These are phyloP conservation scores for Lycium ferocissimum DNA, from an alignment of 257 asterid species.

Conservation along the genomic window DNA sequence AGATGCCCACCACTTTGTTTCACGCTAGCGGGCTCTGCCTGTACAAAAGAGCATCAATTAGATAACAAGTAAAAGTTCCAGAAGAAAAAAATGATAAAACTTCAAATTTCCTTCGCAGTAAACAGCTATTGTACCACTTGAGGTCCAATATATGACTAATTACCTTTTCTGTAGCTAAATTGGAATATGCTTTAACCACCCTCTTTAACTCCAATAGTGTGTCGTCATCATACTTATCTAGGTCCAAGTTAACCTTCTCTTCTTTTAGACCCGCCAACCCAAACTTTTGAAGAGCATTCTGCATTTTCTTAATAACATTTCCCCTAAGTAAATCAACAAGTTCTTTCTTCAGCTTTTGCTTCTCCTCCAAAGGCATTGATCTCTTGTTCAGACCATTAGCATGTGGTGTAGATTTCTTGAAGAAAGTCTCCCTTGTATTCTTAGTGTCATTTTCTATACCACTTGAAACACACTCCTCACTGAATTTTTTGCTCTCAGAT, in stretches of 20 bases:
- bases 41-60: conserved; percentile 38
- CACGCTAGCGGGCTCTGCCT: conserved; percentile 50
- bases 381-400: conserved; percentile 34
- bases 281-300: conserved; percentile 38
- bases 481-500: conserved; percentile 33
- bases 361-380: conserved; percentile 51
- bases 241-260: conserved; percentile 33
- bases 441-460: conserved; percentile 38
- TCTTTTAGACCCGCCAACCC: conserved; percentile 32
- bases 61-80: neutral
- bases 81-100: neutral
- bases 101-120: neutral
- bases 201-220: conserved; percentile 56
- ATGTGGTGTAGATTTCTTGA: conserved; percentile 36
- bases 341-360: conserved; percentile 48
- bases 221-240: conserved; percentile 48
- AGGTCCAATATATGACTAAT: neutral
- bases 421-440: conserved; percentile 29
- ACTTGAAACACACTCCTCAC: conserved; percentile 27
- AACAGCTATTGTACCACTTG: neutral
- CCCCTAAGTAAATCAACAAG: conserved; percentile 43
- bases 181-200: conserved; percentile 38
- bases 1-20: conserved; percentile 37
- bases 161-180: conserved; percentile 47
- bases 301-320: conserved; percentile 47